Conservation (phyloP, 257 asterid genomes). For the Sherardia arvensis region DNA sequence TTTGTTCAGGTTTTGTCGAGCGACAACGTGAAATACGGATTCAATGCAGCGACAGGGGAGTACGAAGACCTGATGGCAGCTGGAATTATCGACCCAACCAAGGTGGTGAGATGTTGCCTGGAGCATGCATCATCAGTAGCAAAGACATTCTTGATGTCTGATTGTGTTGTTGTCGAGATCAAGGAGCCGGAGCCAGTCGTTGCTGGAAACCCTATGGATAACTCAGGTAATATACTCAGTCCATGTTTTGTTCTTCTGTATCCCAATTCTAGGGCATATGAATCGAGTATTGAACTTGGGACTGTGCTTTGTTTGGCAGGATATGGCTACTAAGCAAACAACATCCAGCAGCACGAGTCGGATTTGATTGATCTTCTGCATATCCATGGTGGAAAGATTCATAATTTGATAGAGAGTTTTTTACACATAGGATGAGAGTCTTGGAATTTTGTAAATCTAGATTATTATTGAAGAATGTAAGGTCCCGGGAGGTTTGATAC, state of each 20-base stretch:
- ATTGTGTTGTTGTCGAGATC: constrained; percentile 92
- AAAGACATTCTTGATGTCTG: constrained; percentile 93
- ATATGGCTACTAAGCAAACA: constrained; percentile 50
- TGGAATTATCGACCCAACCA: constrained; percentile 94
- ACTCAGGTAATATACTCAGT: constrained; percentile 46
- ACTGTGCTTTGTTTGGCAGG: constrained; percentile 26
- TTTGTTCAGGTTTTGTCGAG: constrained; percentile 67
- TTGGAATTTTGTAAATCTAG: constrained; percentile 30
- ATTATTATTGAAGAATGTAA: constrained; percentile 8
- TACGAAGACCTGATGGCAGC: constrained; percentile 97
- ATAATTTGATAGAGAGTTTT: background rate
- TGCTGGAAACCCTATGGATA: constrained; percentile 87
- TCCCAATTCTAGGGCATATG: background rate
- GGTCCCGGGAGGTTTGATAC: constrained; percentile 23
- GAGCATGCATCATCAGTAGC: constrained; percentile 97
- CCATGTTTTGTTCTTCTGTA: background rate
- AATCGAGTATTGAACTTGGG: background rate
- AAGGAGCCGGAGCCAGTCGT: constrained; percentile 77
- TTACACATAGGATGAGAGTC: background rate
- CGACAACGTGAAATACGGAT: constrained; percentile 69
- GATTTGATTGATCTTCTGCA: background rate
- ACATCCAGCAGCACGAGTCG: background rate
- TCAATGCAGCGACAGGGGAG: constrained; percentile 89
- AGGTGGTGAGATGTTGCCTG: constrained; percentile 95
- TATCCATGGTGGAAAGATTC: background rate